A percentile compares a stretch with the other conserved stretches of the same genome.
Conservation (phyloP, 805 yeast genomes). For the Lipomyces sp. region DNA sequence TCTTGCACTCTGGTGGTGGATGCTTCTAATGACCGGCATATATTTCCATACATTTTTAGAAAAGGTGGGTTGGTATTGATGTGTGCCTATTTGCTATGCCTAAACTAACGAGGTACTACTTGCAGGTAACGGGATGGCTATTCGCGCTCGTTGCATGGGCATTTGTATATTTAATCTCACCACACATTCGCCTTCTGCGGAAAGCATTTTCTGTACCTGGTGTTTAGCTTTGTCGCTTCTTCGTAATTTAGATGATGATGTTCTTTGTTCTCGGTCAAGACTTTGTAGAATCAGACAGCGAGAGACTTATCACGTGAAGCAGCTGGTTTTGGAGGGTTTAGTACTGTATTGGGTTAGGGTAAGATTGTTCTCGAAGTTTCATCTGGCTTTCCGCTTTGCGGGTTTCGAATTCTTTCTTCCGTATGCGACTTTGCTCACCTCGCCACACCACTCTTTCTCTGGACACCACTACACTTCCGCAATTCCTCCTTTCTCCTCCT, state of each 20-base stretch:
- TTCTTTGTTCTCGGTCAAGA: too few relatives aligned
- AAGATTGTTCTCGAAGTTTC: background rate
- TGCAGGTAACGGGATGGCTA: conserved; percentile 27
- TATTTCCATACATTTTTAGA: conserved; percentile 81
- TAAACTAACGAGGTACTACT: background rate
- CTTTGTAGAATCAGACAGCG: background rate
- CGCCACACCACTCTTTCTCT: too few relatives aligned
- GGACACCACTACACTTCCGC: background rate
- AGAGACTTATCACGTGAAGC: conserved; percentile 1
- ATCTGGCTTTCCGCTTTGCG: background rate
- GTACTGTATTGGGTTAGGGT: background rate
- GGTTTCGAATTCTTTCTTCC: background rate
- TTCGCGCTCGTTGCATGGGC: conserved; percentile 24
- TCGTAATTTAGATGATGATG: too few relatives aligned
- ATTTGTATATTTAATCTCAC: conserved; percentile 16
- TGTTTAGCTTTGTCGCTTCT: too few relatives aligned
- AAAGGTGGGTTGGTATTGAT: conserved; percentile 40
- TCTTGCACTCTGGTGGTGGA: conserved; percentile 70
- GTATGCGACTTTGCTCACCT: background rate
- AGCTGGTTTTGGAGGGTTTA: background rate
- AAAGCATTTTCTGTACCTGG: conserved; percentile 22
- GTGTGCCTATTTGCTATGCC: background rate
- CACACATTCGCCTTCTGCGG: conserved; percentile 7
- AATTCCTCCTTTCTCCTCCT: background rate
- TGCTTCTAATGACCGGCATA: conserved; percentile 77